Conservation (phyloP, 306 rosid genomes). For the Herpetospermum pedunculosum region DNA sequence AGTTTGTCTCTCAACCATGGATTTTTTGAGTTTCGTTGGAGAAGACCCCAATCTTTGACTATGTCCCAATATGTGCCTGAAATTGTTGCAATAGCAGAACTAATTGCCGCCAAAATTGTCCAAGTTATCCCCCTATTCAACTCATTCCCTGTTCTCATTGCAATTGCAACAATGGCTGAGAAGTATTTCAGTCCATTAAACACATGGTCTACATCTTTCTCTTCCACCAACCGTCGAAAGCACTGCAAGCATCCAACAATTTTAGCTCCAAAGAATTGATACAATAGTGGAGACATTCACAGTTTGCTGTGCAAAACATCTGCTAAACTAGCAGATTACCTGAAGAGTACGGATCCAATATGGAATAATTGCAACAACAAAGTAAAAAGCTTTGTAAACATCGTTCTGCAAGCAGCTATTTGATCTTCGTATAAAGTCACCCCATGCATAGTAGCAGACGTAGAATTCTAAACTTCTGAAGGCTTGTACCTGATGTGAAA, state of each 20-base stretch:
- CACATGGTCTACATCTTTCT: conserved; percentile 28
- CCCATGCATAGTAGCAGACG: conserved; percentile 58
- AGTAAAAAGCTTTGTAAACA: conserved; percentile 32
- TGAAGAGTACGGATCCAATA: conserved; percentile 63
- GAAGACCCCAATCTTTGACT: conserved; percentile 46
- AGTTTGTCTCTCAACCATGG: conserved; percentile 70
- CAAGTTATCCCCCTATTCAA: conserved; percentile 13
- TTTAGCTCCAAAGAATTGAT: background rate
- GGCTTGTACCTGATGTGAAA: conserved; percentile 52
- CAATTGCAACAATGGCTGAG: conserved; percentile 32
- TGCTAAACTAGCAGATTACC: conserved; percentile 21
- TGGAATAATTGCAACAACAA: conserved; percentile 56
- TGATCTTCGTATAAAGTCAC: conserved; percentile 46
- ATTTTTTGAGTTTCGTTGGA: conserved; percentile 31
- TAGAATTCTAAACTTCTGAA: conserved; percentile 65
- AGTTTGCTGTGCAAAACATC: background rate
- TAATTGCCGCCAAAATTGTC: conserved; percentile 22
- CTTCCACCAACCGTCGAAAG: conserved; percentile 34
- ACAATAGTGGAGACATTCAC: background rate
- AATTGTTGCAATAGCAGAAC: conserved; percentile 30
- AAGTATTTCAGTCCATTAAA: conserved; percentile 34
- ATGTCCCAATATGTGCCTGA: conserved; percentile 45
- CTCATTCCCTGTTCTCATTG: conserved; percentile 31
- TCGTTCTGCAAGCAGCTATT: conserved; percentile 36
- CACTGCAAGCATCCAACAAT: conserved; percentile 21